Conservation (phyloP, 441 rosid species). For the Aquilaria agallochum region DNA sequence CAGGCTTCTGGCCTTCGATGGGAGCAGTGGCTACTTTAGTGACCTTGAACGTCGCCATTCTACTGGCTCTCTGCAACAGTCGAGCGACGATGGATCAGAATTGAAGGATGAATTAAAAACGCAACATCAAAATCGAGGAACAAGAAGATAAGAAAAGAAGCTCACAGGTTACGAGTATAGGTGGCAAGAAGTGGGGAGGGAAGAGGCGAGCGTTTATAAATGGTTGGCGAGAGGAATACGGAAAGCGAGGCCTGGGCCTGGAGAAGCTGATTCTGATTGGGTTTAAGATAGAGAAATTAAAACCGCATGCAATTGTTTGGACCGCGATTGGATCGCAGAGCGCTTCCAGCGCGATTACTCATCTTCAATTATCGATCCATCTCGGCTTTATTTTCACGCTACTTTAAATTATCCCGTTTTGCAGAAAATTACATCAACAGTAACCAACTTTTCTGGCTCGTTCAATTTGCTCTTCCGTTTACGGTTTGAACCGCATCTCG, state of each 20-base stretch:
- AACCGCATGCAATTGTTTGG: too few relatives aligned
- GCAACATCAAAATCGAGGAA: neutral
- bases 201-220: neutral
- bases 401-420: too few relatives aligned
- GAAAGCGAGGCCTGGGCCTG: neutral
- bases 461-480: too few relatives aligned
- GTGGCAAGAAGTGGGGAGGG: neutral
- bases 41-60: conserved; percentile 65
- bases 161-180: neutral
- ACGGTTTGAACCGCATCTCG: too few relatives aligned
- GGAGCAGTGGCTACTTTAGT: conserved; percentile 57
- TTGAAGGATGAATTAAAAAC: neutral
- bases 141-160: neutral
- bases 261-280: too few relatives aligned
- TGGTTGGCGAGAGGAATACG: neutral
- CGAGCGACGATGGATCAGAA: neutral
- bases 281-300: too few relatives aligned
- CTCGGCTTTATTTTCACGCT: too few relatives aligned
- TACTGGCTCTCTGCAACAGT: neutral
- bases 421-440: too few relatives aligned
- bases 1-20: conserved; percentile 91
- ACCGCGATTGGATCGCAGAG: too few relatives aligned
- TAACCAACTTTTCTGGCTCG: too few relatives aligned
- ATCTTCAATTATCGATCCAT: too few relatives aligned
- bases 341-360: too few relatives aligned